Base-by-base conservation (phyloP, 2,329 filamentous ascomycete genomes). In the Lachnellula cervina region DNA sequence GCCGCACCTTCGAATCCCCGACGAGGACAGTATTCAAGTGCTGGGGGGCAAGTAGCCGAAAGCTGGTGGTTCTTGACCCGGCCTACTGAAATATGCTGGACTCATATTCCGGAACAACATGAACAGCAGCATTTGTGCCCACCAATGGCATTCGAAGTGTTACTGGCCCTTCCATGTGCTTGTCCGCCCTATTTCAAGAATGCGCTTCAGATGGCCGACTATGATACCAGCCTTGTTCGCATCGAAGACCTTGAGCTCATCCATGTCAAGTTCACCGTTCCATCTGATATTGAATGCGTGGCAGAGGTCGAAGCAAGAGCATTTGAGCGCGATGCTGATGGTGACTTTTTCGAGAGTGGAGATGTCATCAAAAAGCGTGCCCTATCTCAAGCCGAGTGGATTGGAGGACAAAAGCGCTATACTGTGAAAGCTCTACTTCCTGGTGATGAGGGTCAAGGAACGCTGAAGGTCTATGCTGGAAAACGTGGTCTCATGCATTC, bases 401-500 rank as follows among this genome's bases (percentile, higher is more conserved):
- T 89, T 65, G 82, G 81, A 62, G 91, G 91, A 16, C 79, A 87
- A 62, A 99, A 99, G 72, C 85, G 90, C 32, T 97, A 96, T 71
- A 96, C 91, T 0, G 79, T 99, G 68, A 99, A 99, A 72, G 94
- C 90, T 1, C 76, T 97, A 16, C 77, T 99, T 0, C 93, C 95
- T 1, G 89, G 90, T 25, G 93, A 97, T 64, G 93, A 97, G 73
- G 92, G 92, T 13, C 87, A 89, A 43, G 94, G 90, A 43, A 82
- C 88, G 13, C 76, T 99, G 56, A 97, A 95, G 71, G 78, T 99
- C 37, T 99, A 97, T 71, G 93, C 92, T 13, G 94, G 95, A 58
- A 94, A 92, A 71, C 85, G 92, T 60, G 95, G 95, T 0, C 79
- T 99, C 53, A 97, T 97, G 92, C 94, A 97, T 74, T 95, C 89